Conservation (phyloP, 192 early-diverging fungal genomes). For the Coemansia sp. region DNA sequence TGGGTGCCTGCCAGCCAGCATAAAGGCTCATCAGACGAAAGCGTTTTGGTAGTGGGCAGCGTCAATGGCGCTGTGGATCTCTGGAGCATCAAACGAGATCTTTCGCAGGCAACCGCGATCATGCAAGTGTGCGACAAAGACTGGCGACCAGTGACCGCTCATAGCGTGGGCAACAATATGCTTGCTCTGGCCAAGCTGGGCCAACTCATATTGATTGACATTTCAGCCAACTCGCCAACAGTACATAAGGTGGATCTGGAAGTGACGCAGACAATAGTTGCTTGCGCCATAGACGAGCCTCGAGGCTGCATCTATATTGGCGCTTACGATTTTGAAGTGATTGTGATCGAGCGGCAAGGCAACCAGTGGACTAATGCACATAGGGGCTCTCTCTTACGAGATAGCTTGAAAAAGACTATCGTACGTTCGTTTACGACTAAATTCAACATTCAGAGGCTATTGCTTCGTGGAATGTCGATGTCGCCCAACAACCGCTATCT, state of each 20-base stretch:
- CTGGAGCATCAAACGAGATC: slow-evolving; percentile 20
- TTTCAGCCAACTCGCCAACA: background rate
- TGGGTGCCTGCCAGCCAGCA: slow-evolving; percentile 17
- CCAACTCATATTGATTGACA: slow-evolving; percentile 23
- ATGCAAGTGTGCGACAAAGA: slow-evolving; percentile 11
- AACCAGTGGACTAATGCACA: slow-evolving; percentile 15
- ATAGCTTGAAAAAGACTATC: slow-evolving; percentile 33
- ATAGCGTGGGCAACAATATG: slow-evolving; percentile 6
- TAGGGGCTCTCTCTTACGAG: slow-evolving; percentile 21
- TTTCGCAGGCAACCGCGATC: slow-evolving; percentile 10
- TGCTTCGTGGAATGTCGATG: slow-evolving; percentile 31
- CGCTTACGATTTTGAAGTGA: slow-evolving; percentile 20
- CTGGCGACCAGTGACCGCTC: slow-evolving; percentile 40
- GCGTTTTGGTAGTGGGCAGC: slow-evolving; percentile 20
- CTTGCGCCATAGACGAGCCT: slow-evolving; percentile 34
- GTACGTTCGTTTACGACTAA: slow-evolving; percentile 44
- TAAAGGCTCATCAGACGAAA: background rate
- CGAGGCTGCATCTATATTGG: slow-evolving; percentile 30
- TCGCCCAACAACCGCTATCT: slow-evolving; percentile 34
- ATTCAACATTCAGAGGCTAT: slow-evolving; percentile 35
- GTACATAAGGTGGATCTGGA: slow-evolving; percentile 18
- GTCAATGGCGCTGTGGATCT: slow-evolving; percentile 27
- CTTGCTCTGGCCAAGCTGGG: slow-evolving; percentile 37
- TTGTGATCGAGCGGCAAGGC: slow-evolving; percentile 13
- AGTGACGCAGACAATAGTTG: slow-evolving; percentile 26